Evolutionary conservation across 2,329 filamentous ascomycete species (phyloP), one percentile per base, ranked within the genome.

Genomic region (Drechslera avenae): DNA sequence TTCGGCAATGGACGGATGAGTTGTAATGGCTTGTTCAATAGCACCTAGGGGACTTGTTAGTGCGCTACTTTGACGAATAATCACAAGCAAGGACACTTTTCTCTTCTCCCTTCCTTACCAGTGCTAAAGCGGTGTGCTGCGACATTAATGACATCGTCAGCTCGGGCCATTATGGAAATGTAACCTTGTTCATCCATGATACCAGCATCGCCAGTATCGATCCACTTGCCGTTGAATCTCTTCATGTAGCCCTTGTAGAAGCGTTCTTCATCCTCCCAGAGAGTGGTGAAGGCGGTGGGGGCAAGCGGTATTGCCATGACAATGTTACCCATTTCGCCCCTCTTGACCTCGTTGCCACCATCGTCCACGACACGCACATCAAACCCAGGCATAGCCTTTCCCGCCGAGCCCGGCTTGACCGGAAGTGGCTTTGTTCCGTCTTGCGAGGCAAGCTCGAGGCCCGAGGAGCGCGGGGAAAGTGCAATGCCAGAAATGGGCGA

Each of bases 61-160:
- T 34, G 13, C 21, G 3, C 31, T 5, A 6, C 6, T 7, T 6
- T 31, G 1, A 21, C 10, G 10, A 18, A 4, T 4, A 6, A 18
- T 8, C 5, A 17, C 5, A 13, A 33, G 6, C 6, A 42, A 14
- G 10, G 72, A n/a, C n/a, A n/a, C n/a, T n/a, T n/a, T n/a, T n/a
- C n/a, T n/a, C n/a, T n/a, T n/a, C n/a, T n/a, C n/a, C n/a, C n/a
- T n/a, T n/a, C n/a, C 80, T 63, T 78, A 89, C 89, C 90, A 9
- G 91, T 96, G 57, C 89, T 93, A 54, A 97, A 86, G 12, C 92
- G 84, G 76, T 97, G 92, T 4, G 92, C 91, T 33, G 91, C 92
- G n/a, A 96, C 92, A 68, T 97, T 97, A 68, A 97, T 91, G 52
- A 97, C 88, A 72, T 97, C 92, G 75, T 97, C 92, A 26, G 81